Conservation (phyloP, 2,329 filamentous ascomycete genomes). For the Ophiognomonia clavigignenti-juglandacearum region DNA sequence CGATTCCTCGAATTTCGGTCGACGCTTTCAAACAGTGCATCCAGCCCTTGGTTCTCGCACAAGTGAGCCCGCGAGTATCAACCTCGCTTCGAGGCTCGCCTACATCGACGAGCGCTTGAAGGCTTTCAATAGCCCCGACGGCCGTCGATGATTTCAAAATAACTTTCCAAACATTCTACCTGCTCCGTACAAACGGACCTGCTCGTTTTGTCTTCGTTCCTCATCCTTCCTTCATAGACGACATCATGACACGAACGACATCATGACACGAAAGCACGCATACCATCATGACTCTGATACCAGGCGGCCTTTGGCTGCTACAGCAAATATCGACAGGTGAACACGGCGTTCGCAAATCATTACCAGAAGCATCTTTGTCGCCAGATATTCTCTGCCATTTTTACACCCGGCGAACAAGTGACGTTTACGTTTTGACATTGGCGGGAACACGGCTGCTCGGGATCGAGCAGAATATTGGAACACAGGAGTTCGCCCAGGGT, state of each 20-base stretch:
- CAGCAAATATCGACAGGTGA: constrained; percentile 9
- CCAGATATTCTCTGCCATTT: too few relatives aligned
- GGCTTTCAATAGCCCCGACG: constrained; percentile 44
- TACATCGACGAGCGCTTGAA: constrained; percentile 56
- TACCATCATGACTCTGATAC: constrained; percentile 4
- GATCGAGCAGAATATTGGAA: too few relatives aligned
- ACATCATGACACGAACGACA: too few relatives aligned
- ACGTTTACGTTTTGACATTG: too few relatives aligned
- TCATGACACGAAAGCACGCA: neutral
- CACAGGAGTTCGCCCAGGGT: neutral
- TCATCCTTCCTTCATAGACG: constrained; percentile 13
- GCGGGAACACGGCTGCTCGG: too few relatives aligned
- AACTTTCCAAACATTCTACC: neutral
- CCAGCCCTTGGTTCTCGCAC: constrained; percentile 33
- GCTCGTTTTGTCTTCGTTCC: constrained; percentile 20
- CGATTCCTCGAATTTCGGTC: constrained; percentile 38
- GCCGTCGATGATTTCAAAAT: constrained; percentile 40
- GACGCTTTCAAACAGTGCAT: constrained; percentile 55
- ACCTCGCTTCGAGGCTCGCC: constrained; percentile 46
- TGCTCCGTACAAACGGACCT: neutral
- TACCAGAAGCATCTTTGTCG: too few relatives aligned
- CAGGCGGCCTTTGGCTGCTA: neutral
- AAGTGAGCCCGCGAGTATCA: constrained; percentile 33
- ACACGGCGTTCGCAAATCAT: too few relatives aligned
- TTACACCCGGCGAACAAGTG: too few relatives aligned